A percentile compares a stretch with the other conserved stretches of the same genome.
phyloP scores from a whole-genome alignment of 139 green algal genomes.

The Parachlorella kessleri region DNA sequence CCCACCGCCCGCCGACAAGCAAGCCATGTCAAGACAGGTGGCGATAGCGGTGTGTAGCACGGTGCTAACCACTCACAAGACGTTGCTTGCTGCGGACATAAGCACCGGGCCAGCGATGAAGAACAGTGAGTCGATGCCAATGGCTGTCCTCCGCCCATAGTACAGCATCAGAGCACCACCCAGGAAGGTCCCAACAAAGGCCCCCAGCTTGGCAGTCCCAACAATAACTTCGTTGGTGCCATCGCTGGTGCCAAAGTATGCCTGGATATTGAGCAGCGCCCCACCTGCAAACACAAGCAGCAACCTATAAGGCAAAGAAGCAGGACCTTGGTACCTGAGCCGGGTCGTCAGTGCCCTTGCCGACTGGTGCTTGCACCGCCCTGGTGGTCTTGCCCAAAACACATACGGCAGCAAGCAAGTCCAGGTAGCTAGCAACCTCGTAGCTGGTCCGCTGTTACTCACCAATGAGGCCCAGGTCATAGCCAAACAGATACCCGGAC shows the following conservation, averaged over 20 bases:
- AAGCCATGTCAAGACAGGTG: too few relatives aligned
- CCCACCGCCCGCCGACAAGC: too few relatives aligned
- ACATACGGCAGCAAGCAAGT: too few relatives aligned
- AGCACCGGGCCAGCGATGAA: constrained; percentile 73
- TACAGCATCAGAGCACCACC: constrained; percentile 79
- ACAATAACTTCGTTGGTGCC: constrained; percentile 62
- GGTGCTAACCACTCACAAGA: constrained; percentile 39
- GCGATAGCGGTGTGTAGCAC: background rate
- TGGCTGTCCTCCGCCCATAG: constrained; percentile 69
- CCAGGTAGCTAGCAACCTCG: too few relatives aligned
- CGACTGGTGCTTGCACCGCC: too few relatives aligned
- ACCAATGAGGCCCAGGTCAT: constrained; percentile 39
- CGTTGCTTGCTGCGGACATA: constrained; percentile 62
- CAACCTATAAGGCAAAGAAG: too few relatives aligned
- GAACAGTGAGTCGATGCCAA: constrained; percentile 61
- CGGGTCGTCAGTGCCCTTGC: too few relatives aligned
- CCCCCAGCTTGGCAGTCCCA: constrained; percentile 75
- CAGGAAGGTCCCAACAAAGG: constrained; percentile 73
- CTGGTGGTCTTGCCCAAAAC: too few relatives aligned
- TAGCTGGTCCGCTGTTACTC: too few relatives aligned
- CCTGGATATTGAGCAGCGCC: constrained; percentile 70
- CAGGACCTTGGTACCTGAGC: too few relatives aligned
- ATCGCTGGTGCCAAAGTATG: constrained; percentile 45
- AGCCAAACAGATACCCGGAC: constrained; percentile 83
- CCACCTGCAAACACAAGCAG: constrained; percentile 72